Evolutionary conservation across 2,329 filamentous ascomycete genomes (phyloP), one percentile per base, ranked within the genome.

Genomic region (Colletotrichum acutatum): DNA sequence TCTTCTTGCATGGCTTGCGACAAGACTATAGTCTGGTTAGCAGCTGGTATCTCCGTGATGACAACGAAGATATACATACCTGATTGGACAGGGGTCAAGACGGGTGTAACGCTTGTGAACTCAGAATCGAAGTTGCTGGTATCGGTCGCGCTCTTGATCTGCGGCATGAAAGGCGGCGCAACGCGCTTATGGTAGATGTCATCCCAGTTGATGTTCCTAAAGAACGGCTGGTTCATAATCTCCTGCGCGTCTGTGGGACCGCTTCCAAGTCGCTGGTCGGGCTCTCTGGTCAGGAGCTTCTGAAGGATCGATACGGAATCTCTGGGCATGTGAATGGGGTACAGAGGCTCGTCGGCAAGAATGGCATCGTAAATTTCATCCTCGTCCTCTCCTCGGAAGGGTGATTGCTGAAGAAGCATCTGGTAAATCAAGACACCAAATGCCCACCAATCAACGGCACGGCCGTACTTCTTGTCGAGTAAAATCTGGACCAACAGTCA

Each of bases 81-180:
- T 84, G 95, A 97, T 85, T 98, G 95, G 68, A 99, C 97, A 64
- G 97, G 97, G 34, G 97, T 99, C 77, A 99, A 89, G 71, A 99
- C 97, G 1, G 97, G 97, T 54, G 97, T 99, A 67, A 99, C 97
- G 80, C 96, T 98, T 1, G 97, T 99, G 82, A 99, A 99, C 82
- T 99, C 97, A 59, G 94, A 95, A 82, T 99, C 97, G 83, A 99
- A 99, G 86, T 99, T 99, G 88, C 95, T 98, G n/a, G 97, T 99
- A 85, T 99, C 97, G 56, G 97, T 98, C 9, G 95, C 90, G 81
- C 90, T 97, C 84, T 93, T 97, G 79, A 99, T 97, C 49, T 91
- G 90, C 22, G 97, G 97, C 83, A 95, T 84, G 86, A 98, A 98
- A 0, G 97, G 97, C 66, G 97, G 93, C 66, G 92, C 90, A 24